Evolutionary conservation across 2,329 filamentous ascomycete species (phyloP).

Genomic region (Bipolaris cookei): DNA sequence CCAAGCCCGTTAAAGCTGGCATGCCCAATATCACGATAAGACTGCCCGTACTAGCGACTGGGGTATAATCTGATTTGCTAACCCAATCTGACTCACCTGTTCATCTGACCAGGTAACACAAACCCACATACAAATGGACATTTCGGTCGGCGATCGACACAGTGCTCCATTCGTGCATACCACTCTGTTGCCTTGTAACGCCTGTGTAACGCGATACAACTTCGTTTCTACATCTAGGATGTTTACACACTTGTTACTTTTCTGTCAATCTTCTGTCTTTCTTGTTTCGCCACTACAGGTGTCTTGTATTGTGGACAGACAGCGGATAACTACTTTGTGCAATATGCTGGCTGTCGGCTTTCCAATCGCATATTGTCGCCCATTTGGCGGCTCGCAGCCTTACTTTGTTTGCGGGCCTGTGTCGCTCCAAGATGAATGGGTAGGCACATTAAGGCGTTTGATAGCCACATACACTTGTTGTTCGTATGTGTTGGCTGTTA

Average conservation of each 20-base stretch:
- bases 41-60: not conserved
- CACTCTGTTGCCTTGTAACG: constrained; percentile 8
- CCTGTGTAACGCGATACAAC: constrained; percentile 31
- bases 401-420: constrained; percentile 28
- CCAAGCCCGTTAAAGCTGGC: constrained; percentile 8
- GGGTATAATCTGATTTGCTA: constrained; percentile 4
- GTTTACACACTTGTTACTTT: constrained; percentile 6
- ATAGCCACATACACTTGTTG: constrained; percentile 13
- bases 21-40: not conserved
- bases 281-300: constrained; percentile 18
- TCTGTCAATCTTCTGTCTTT: constrained; percentile 21
- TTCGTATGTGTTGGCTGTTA: constrained; percentile 4
- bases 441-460: not conserved
- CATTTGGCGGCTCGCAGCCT: constrained; percentile 13
- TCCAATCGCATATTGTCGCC: constrained; percentile 13
- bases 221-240: constrained; percentile 13
- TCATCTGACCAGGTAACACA: constrained; percentile 16
- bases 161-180: constrained; percentile 25
- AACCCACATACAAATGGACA: constrained; percentile 12
- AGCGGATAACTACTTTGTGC: constrained; percentile 25
- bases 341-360: constrained; percentile 19
- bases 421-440: constrained; percentile 15
- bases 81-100: not conserved
- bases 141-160: constrained; percentile 20
- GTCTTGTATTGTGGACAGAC: constrained; percentile 11